Evolutionary conservation across 2,329 filamentous ascomycete genomes (phyloP), one percentile per base, ranked within the genome.

Genomic region (Penicillium thymicola): DNA sequence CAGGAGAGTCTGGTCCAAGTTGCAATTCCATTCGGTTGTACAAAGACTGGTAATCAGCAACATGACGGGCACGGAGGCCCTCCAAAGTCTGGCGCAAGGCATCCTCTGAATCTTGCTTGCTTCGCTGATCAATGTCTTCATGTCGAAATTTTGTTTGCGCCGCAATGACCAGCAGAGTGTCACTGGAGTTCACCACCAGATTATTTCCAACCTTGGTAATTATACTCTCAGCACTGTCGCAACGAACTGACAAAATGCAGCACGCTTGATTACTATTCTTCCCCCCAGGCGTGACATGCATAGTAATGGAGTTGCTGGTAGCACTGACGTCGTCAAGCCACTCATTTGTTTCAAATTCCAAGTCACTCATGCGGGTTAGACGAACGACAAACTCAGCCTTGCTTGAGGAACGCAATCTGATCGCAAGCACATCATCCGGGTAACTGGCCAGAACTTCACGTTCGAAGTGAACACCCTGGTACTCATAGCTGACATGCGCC

Each of bases 271-370:
- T 75, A 48, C 64, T 75, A 28, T 67, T 53, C 23, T 57, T 62
- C 3, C 75, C 75, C 4, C 75, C 75, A 1, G 75, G 74, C 0
- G 72, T 75, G 23, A 74, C 70, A 46, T 69, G 69, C 69, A 77
- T 70, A 7, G 67, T 64, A 30, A 77, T 72, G 11, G 65, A 68
- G 43, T 67, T 63, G 28, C 69, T 62, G 2, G 47, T 58, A 13
- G 67, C 67, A 40, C 32, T 50, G 9, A 78, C 55, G 16, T 72
- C 72, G 58, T 78, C 75, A 21, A 77, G 63, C 55, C 76, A 78
- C 57, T 79, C 76, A 57, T 78, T 76, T 2, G 74, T 75, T 59
- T 78, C 77, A 61, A 71, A 76, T 48, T 77, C 75, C 13, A 74
- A 59, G 53, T 78, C 75, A 49, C 76, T 75, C 54, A 75, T 67